These are phyloP conservation scores for Pleurotus ostreatus DNA, from an alignment of 768 basidiomycete species.

Conservation along the genomic window DNA sequence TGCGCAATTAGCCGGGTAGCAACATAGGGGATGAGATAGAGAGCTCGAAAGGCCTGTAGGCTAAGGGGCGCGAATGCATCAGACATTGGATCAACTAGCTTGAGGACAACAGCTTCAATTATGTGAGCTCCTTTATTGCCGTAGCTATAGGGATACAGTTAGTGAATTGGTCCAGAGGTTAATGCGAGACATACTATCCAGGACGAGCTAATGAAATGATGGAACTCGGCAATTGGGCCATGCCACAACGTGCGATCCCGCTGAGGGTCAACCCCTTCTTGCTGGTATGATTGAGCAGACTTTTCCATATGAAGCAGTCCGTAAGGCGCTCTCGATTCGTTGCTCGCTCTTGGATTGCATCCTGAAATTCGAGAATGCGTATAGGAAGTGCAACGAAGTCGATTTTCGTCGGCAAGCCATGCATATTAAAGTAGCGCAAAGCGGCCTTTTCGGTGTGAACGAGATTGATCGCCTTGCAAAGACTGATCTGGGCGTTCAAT, in stretches of 20 bases:
- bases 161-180: background rate
- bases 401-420: too few species aligned
- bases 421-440: too few species aligned
- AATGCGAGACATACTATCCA: background rate
- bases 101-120: background rate
- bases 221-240: background rate
- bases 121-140: slow-evolving; percentile 3
- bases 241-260: background rate
- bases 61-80: background rate
- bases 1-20: background rate
- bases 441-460: too few species aligned
- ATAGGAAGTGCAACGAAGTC: too few species aligned
- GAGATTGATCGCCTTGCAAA: too few species aligned
- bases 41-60: background rate
- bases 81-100: background rate
- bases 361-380: too few species aligned
- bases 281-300: background rate
- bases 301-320: background rate
- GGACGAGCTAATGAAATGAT: background rate
- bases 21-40: slow-evolving; percentile 6
- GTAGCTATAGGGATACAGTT: background rate
- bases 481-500: too few species aligned
- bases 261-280: background rate
- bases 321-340: background rate
- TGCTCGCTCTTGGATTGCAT: too few species aligned